Percentiles rank a stretch among this genome's conserved stretches.
Conservation (phyloP, 1,284 basidiomycete species). For the Golubevia pallescens region DNA sequence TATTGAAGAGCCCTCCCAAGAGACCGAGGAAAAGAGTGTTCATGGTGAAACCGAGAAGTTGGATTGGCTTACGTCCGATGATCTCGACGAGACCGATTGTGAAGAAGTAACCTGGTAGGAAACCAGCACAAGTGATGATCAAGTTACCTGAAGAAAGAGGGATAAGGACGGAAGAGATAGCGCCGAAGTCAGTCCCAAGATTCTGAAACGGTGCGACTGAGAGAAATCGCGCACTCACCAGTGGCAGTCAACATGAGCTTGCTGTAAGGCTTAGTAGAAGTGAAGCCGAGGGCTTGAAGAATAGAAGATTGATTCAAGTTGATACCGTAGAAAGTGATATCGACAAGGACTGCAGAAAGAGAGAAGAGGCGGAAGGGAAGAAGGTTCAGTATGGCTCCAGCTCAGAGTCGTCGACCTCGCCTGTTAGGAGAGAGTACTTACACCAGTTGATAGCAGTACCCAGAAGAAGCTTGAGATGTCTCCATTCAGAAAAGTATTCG, state of each 20-base stretch:
- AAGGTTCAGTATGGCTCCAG: no score
- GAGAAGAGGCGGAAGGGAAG: no score
- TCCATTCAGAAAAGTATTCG: constrained; percentile 51
- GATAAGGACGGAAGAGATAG: no score
- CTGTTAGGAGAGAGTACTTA: constrained; percentile 29
- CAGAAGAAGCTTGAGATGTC: constrained; percentile 26
- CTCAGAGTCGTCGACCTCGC: no score
- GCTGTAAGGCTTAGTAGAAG: constrained; percentile 36
- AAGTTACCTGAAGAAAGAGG: constrained; percentile 9
- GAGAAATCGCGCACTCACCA: constrained; percentile 18
- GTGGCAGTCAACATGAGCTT: constrained; percentile 57
- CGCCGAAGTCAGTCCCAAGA: no score
- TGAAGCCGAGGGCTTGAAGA: constrained; percentile 70
- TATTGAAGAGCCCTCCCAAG: constrained; percentile 53
- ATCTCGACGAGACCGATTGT: constrained; percentile 47
- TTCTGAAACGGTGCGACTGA: no score
- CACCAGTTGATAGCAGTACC: constrained; percentile 39
- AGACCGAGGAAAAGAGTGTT: constrained; percentile 61
- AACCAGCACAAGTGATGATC: constrained; percentile 41
- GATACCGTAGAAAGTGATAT: constrained; percentile 70
- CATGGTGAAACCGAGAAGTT: constrained; percentile 58
- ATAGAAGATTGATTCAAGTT: constrained; percentile 71
- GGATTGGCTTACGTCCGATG: constrained; percentile 61
- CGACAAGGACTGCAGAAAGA: no score
- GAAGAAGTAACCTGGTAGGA: constrained; percentile 55